These are phyloP conservation scores for Phenoliferia sp. DNA, from an alignment of 1,284 basidiomycete genomes.

Conservation along the genomic window DNA sequence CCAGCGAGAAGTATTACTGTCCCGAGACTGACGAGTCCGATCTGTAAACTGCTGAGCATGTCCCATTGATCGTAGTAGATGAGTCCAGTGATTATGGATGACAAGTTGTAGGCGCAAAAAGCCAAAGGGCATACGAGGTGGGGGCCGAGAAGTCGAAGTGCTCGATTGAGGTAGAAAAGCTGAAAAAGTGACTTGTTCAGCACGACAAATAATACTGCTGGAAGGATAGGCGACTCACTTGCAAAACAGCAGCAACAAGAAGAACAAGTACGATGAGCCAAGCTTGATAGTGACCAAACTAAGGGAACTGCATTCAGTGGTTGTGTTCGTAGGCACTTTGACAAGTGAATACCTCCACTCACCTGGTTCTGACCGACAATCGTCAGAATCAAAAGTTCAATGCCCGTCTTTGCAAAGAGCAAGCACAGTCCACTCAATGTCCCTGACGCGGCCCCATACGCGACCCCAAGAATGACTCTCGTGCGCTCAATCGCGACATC, in stretches of 20 bases:
- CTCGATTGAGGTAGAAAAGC: conserved; percentile 90
- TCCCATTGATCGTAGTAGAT: conserved; percentile 86
- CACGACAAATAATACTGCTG: conserved; percentile 36
- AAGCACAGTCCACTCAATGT: conserved; percentile 92
- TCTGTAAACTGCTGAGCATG: conserved; percentile 62
- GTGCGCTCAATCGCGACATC: conserved; percentile 43
- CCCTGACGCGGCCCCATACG: conserved; percentile 83
- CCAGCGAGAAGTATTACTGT: conserved; percentile 75
- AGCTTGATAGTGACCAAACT: conserved; percentile 47
- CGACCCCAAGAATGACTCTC: conserved; percentile 68
- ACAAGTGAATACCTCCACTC: conserved; percentile 37
- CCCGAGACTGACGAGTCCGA: conserved; percentile 70
- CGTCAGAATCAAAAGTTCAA: conserved; percentile 80
- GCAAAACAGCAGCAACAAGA: conserved; percentile 64
- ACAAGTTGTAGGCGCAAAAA: conserved; percentile 93
- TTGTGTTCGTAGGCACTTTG: background rate
- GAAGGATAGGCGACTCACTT: conserved; percentile 44
- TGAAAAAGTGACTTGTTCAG: conserved; percentile 39
- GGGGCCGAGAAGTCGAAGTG: conserved; percentile 74
- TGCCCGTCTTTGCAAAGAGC: conserved; percentile 88
- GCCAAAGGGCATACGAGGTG: conserved; percentile 89
- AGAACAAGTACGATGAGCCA: conserved; percentile 72
- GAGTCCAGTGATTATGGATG: conserved; percentile 62
- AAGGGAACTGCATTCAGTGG: background rate
- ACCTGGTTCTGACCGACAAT: conserved; percentile 76